Evolutionary conservation across 768 basidiomycete genomes (phyloP).

Genomic region (Hypholoma fasciculare): DNA sequence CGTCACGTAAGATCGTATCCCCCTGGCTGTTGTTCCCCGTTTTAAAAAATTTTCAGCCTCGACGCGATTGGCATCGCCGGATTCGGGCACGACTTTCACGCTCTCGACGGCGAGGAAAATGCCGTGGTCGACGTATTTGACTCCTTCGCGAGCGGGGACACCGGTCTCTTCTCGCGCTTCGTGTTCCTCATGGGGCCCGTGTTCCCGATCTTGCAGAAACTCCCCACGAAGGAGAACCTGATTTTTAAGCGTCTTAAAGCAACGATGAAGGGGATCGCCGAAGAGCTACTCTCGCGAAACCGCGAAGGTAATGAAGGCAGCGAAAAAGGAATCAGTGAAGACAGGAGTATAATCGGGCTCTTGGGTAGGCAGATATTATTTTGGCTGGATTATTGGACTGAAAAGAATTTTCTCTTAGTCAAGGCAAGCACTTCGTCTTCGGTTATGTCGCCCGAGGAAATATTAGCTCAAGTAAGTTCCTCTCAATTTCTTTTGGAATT

Average conservation of each 20-base stretch:
- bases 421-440: conserved; percentile 32
- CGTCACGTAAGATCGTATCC: conserved; percentile 30
- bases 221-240: conserved; percentile 35
- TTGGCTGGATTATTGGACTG: neutral
- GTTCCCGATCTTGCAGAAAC: conserved; percentile 32
- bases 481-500: neutral
- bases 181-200: conserved; percentile 35
- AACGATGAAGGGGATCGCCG: conserved; percentile 39
- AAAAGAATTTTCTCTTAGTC: conserved; percentile 20
- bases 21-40: no score
- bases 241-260: conserved; percentile 28
- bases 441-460: conserved; percentile 35
- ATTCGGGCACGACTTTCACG: conserved; percentile 57
- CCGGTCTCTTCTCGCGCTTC: conserved; percentile 26
- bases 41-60: conserved; percentile 30
- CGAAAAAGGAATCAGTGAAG: conserved; percentile 23
- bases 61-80: conserved; percentile 61
- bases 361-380: conserved; percentile 25
- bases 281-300: conserved; percentile 35
- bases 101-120: conserved; percentile 47
- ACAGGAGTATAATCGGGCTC: conserved; percentile 41
- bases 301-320: conserved; percentile 33
- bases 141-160: conserved; percentile 27
- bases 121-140: conserved; percentile 42
- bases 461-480: conserved; percentile 32